Base-by-base conservation (phyloP, 164 flowering plant species). In the Chloranthus sessilifolius region DNA sequence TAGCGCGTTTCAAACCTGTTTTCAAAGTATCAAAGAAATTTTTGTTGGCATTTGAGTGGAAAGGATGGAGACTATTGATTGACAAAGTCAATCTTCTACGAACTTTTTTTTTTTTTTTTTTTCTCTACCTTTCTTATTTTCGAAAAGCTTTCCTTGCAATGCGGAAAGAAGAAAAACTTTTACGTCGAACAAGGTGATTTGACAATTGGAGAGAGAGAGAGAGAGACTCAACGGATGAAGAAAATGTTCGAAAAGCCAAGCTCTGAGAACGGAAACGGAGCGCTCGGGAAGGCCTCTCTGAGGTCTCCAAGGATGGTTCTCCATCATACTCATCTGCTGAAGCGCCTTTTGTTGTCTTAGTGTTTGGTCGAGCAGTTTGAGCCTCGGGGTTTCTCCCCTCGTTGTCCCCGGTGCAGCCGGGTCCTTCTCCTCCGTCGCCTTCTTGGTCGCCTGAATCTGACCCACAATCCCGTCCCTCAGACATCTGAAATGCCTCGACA, bases 221-320 rank as follows among this genome's bases (percentile, higher is more conserved):
- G 55, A 52, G 56, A 53, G 28, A 52, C 30, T 39, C 71, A 81
- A 94, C 99, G 99, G 99, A 68, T 94, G 96, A 36, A 94, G 90
- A 58, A 94, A 94, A 52, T 94, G 96, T 54, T 89, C 99, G 44
- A 89, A 89, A 21, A 92, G 80, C 99, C 99, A 92, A 66, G 96
- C 95, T 1, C 99, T 88, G 40, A 92, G 99, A 58, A 88, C 75
- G 2, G 95, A 80, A 1, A 94, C 97, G 0, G 99, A 84, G 53
- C 95, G 59, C 51, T 94, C 99, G 0, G 99, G 99, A 2, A 92
- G 67, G 48, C 98, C 98, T 19, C 98, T 74, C 54, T 92, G 98
- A 10, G 99, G 99, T 34, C 99, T 67, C 99, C 99, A 94, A 4
- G 96, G 91, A 55, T 82, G 94, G 28, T 46, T 73, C 58, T 85